Evolutionary conservation across 139 green algal genomes (phyloP).

Genomic region (Pycnococcus provasolii): DNA sequence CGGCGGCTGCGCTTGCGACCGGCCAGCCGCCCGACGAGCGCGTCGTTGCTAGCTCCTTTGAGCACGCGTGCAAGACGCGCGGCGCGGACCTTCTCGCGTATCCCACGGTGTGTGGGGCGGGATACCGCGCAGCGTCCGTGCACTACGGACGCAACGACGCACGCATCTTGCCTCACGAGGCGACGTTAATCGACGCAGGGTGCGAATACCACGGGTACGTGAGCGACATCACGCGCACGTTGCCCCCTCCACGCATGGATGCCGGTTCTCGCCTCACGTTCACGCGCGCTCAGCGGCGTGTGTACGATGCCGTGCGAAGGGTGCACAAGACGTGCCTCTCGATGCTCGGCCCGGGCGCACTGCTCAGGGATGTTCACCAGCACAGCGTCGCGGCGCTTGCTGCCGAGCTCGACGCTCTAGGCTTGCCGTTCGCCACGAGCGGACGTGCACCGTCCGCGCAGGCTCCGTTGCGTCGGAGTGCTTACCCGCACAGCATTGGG

Average conservation of each 20-base stretch:
- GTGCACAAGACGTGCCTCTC: slow-evolving; percentile 31
- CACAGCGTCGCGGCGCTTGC: too few relatives aligned
- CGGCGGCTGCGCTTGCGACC: background rate
- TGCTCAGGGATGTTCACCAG: too few relatives aligned
- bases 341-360: too few relatives aligned
- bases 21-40: background rate
- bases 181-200: slow-evolving; percentile 84
- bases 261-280: slow-evolving; percentile 29
- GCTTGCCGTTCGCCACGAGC: too few relatives aligned
- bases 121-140: slow-evolving; percentile 19
- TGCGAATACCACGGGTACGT: slow-evolving; percentile 76
- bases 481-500: slow-evolving; percentile 21
- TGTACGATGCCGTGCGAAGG: slow-evolving; percentile 62
- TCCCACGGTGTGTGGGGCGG: background rate
- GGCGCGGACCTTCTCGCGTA: slow-evolving; percentile 8
- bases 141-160: slow-evolving; percentile 81
- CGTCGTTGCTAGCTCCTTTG: background rate
- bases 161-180: slow-evolving; percentile 40
- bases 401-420: too few relatives aligned
- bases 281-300: slow-evolving; percentile 39
- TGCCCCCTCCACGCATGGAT: slow-evolving; percentile 43
- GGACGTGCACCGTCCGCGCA: too few relatives aligned
- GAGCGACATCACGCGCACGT: slow-evolving; percentile 78
- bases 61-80: background rate
- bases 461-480: too few relatives aligned